phyloP scores from a whole-genome alignment of 2,329 filamentous ascomycete species.

The Fusarium equiseti region DNA sequence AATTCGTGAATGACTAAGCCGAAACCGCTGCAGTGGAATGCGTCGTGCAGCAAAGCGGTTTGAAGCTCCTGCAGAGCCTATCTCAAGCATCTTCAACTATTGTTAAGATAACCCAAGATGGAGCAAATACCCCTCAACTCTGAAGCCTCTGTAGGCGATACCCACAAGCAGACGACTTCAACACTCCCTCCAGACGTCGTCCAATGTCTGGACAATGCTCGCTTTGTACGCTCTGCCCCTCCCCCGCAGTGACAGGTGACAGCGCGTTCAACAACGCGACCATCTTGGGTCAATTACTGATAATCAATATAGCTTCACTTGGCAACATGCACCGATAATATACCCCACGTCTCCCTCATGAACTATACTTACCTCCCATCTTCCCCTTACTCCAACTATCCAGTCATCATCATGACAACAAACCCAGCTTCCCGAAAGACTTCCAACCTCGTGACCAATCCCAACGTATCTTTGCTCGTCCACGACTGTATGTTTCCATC shows the following conservation, averaged over 20 bases:
- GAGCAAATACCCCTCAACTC: constrained; percentile 79
- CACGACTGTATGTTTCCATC: constrained; percentile 76
- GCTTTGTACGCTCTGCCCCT: constrained; percentile 75
- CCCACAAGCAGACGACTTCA: constrained; percentile 75
- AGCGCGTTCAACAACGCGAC: constrained; percentile 16
- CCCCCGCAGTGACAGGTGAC: constrained; percentile 27
- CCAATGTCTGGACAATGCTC: constrained; percentile 91
- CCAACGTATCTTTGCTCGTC: constrained; percentile 91
- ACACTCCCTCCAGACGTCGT: constrained; percentile 86
- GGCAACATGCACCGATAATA: constrained; percentile 85
- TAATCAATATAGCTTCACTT: constrained; percentile 80
- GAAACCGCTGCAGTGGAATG: constrained; percentile 19
- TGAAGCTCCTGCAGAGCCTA: constrained; percentile 27
- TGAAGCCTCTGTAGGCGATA: constrained; percentile 79
- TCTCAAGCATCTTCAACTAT: constrained; percentile 29
- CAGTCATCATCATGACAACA: constrained; percentile 96
- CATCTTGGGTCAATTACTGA: constrained; percentile 16
- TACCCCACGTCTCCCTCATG: constrained; percentile 96
- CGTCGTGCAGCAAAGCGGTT: constrained; percentile 19
- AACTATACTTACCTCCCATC: constrained; percentile 97
- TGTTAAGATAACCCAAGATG: constrained; percentile 52
- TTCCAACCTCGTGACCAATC: constrained; percentile 84
- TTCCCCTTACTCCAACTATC: constrained; percentile 74
- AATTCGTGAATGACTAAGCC: constrained; percentile 30
- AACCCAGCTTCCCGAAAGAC: constrained; percentile 83